phyloP scores from a whole-genome alignment of 73 alveolate species.

The Uronychia setigera region DNA sequence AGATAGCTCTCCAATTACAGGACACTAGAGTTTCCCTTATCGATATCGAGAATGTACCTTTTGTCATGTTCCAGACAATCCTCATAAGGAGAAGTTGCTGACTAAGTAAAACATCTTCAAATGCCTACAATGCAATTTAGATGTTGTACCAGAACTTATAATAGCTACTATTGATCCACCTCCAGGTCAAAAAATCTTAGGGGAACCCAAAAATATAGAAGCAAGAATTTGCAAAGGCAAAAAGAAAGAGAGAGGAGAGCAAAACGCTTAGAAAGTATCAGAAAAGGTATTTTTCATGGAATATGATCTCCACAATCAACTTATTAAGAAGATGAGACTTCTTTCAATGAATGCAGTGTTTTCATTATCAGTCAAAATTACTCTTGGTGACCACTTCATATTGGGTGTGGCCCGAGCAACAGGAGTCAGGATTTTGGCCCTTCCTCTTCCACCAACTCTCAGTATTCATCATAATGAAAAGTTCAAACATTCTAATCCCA shows the following conservation, averaged over 20 bases:
- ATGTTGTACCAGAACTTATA: constrained; percentile 45
- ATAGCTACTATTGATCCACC: constrained; percentile 59
- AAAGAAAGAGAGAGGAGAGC: constrained; percentile 42
- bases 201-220: constrained; percentile 32
- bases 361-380: constrained; percentile 25
- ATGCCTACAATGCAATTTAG: constrained; percentile 47
- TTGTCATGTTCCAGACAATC: not conserved
- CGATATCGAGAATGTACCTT: not conserved
- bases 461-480: not conserved
- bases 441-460: constrained; percentile 38
- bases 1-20: no score
- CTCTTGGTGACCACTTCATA: constrained; percentile 21
- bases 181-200: constrained; percentile 20
- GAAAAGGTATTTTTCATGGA: constrained; percentile 50
- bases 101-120: constrained; percentile 9
- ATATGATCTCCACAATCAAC: constrained; percentile 35
- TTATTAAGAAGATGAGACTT: constrained; percentile 42
- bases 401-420: constrained; percentile 47
- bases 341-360: constrained; percentile 36
- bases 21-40: no score
- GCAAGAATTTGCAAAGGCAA: constrained; percentile 27
- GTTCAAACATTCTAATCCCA: not conserved
- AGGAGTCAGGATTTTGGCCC: constrained; percentile 32
- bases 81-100: constrained; percentile 16
- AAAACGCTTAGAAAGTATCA: constrained; percentile 30